Percentiles rank a stretch among this genome's conserved stretches.
Conservation (phyloP, 441 rosid species). For the Adansonia grandidieri region DNA sequence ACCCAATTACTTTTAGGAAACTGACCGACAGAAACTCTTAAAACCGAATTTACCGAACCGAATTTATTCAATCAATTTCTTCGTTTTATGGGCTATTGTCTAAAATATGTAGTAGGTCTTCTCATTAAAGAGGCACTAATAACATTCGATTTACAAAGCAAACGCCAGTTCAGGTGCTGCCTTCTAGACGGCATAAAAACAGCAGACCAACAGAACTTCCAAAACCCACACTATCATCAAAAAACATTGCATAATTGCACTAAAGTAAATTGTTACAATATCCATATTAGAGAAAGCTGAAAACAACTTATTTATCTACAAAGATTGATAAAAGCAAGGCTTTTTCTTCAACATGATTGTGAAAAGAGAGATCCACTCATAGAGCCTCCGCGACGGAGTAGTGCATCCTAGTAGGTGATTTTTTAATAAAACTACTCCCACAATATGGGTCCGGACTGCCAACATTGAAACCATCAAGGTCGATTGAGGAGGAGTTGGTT, state of each 20-base stretch:
- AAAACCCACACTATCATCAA: not conserved
- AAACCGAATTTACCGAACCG: too few species aligned
- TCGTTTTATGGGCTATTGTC: not conserved
- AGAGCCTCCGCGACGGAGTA: constrained; percentile 44
- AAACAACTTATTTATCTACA: constrained; percentile 50
- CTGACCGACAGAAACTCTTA: too few species aligned
- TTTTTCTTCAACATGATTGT: not conserved
- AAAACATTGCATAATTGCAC: constrained; percentile 1
- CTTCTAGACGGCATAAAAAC: not conserved
- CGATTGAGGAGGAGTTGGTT: constrained; percentile 17
- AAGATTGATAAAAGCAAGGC: not conserved
- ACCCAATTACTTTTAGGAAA: too few species aligned
- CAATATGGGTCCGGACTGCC: constrained; percentile 51
- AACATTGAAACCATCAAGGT: constrained; percentile 36
- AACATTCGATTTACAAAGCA: not conserved
- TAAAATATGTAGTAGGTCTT: not conserved
- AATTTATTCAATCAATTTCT: too few species aligned
- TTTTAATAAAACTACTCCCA: constrained; percentile 54
- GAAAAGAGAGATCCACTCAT: not conserved
- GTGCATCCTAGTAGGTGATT: constrained; percentile 45
- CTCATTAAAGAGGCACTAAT: not conserved
- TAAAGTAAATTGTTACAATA: not conserved
- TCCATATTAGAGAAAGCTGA: not conserved
- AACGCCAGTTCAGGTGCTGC: not conserved
- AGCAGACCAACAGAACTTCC: not conserved